Evolutionary conservation across 202 grass and related monocot genomes (phyloP).

Genomic region (Brachypodium distachyon): DNA sequence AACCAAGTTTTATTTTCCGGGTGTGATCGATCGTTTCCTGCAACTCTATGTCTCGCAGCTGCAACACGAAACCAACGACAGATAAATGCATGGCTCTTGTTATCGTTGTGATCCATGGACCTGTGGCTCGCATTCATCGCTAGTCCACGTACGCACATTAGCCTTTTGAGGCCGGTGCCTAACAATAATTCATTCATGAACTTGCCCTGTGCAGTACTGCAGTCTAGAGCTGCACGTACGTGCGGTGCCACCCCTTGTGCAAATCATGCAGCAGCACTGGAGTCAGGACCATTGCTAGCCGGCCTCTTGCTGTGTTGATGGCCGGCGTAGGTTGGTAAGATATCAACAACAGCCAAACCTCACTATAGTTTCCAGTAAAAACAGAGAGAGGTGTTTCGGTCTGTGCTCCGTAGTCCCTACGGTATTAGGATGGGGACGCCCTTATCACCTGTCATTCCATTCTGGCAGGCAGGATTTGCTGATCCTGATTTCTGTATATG

Average conservation of each 20-base stretch:
- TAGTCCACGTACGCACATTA: not conserved
- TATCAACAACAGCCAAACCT: not conserved
- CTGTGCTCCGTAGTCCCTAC: no score
- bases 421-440: not conserved
- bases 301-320: not conserved
- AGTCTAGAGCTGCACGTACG: not conserved
- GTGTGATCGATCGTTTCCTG: no score
- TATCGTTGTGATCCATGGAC: not conserved
- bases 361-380: not conserved
- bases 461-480: not conserved
- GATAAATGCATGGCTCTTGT: not conserved
- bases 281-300: conserved; percentile 1
- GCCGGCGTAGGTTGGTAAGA: not conserved
- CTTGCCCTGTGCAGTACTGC: not conserved
- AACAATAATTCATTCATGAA: not conserved
- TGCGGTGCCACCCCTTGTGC: not conserved
- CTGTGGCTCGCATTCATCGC: not conserved
- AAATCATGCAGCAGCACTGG: not conserved
- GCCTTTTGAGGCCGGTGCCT: not conserved
- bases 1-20: no score
- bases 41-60: no score
- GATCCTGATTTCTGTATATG: not conserved
- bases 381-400: not conserved
- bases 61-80: no score
- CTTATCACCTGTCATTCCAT: not conserved